Base-by-base conservation (phyloP, 1,284 basidiomycete genomes). In the Ustanciosporium gigantosporum region DNA sequence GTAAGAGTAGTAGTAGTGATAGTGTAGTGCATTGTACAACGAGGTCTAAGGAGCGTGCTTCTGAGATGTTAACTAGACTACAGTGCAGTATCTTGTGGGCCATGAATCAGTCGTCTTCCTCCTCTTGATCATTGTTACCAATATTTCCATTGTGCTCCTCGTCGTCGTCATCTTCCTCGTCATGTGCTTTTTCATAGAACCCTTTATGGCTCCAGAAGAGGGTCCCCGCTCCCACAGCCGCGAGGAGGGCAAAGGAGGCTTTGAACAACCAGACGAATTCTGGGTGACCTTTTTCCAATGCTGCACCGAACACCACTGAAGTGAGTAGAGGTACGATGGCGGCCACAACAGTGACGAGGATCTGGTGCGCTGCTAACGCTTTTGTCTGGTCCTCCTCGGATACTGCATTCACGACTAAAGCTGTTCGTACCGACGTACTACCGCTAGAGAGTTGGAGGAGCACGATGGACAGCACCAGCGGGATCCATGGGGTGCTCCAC, bases 221-320 rank as follows among this genome's bases (percentile, higher is more conserved):
- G 1, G 41, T 53, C 17, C 53, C 7, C 16, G 52, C 62, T 13
- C 53, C 64, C 2, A 68, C 2, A 7, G 50, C 52, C 4, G 56
- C 42, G 0, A 68, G 36, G 2, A 45, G 55, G 3, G 68, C 66
- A 34, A 68, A 68, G 11, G 34, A 5, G 0, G 57, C 64, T 34
- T 72, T 72, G 40, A 68, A 69, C 24, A 64, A 31, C 70, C 70
- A 72, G 16, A 72, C 67, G 14, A 62, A 16, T 31, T 72, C 64
- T 2, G 70, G 65, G 29, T 53, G 41, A 4, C 61, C 66, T 5
- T 42, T 37, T 31, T 68, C 48, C 11, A 70, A 45, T 19, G 61
- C 70, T 5, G 46, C 42, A 8, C 67, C 65, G 50, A 66, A 72
- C 25, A 72, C 68, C 13, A 61, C 43, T 7, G 57, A 61, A 0